Evolutionary conservation across 495 filamentous ascomycete genomes (phyloP), one percentile per base, ranked within the genome.

Genomic region (Coniosporium apollinis): DNA sequence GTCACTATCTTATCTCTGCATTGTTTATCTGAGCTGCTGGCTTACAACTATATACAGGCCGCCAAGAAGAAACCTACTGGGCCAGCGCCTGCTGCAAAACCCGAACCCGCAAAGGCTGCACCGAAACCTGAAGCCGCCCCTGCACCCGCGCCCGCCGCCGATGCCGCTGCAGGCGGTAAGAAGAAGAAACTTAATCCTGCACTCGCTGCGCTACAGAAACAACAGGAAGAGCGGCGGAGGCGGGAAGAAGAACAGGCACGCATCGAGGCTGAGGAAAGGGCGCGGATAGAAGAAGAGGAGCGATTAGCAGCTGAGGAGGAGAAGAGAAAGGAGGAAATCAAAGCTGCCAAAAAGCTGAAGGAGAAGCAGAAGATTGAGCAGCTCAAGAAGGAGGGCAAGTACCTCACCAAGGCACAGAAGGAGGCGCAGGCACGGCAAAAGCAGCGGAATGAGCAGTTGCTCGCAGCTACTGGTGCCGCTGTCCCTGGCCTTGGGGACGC

Each of bases 321-420:
- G 51, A 74, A 66, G 55, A 71, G 65, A 41, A 74, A 62, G 49
- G 83, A 81, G 41, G 83, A 86, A 49, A 67, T 67, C 19, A 78
- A 75, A 46, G 73, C 75, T 9, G 59, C 67, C 32, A 93, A 79
- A 67, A 96, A 94, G 65, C 83, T 92, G 53, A 92, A 79, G 57
- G 91, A 99, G 54, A 91, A 79, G 57, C 80, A 94, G 57, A 87
- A 71, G 63, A 84, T 92, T 42, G 91, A 99, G 48, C 81, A 94
- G 58, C 70, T 94, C 11, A 89, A 89, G 63, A 86, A 73, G 52
- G 85, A 93, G 57, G 91, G 91, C 48, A 94, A 92, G 53, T 85
- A 84, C 47, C 64, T 94, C 41, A 94, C 86, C 43, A 89, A 93
- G 56, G 82, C 87, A 19, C 85, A 99, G 57, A 81, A 74, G 48